Base-by-base conservation (phyloP, 2,329 filamentous ascomycete genomes). In the Xylariaceae sp. region DNA sequence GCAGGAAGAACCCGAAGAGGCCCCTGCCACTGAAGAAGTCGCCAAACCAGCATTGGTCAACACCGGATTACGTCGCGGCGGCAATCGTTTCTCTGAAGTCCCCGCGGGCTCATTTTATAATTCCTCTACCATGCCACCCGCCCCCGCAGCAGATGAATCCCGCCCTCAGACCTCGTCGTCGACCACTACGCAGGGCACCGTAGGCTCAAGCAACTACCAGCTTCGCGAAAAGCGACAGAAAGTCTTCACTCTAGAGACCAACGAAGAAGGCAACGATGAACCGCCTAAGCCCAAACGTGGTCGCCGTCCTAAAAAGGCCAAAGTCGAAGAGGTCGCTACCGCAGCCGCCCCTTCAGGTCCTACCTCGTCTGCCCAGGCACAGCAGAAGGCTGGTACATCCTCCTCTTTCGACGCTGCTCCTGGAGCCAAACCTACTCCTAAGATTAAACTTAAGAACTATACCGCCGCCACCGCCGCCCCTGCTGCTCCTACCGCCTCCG, bases 201-300 rank as follows among this genome's bases (percentile, higher is more conserved):
- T 69, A 3, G 76, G 77, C 50, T 80, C 79, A 0, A 74, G 80
- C 2, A 74, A 79, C 62, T 79, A 79, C 1, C 75, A 64, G n/a
- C 62, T 82, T 57, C 73, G 80, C 3, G 77, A 79, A 31, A 81
- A 81, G 65, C 73, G 78, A 6, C 77, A 78, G 62, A 79, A 79
- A 61, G 76, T 77, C 48, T 81, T 79, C 70, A 72, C 74, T 1
- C 74, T 79, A 3, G 73, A 79, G 43, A 73, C 76, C 6, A 74
- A 76, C 44, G 75, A 71, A 1, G 70, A 69, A 11, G 73, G 73
- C 12, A 69, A 67, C 6, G 59, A 62, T 3, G 60, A 62, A 57
- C 30, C 60, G 26, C 66, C 65, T 2, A 67, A 68, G 44, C 62
- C 62, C 9, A 70, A 70, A 57, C 65, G 68, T 26, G 57, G 56